These are phyloP conservation scores for Alnus rubra DNA, from an alignment of 306 rosid species.

Conservation along the genomic window DNA sequence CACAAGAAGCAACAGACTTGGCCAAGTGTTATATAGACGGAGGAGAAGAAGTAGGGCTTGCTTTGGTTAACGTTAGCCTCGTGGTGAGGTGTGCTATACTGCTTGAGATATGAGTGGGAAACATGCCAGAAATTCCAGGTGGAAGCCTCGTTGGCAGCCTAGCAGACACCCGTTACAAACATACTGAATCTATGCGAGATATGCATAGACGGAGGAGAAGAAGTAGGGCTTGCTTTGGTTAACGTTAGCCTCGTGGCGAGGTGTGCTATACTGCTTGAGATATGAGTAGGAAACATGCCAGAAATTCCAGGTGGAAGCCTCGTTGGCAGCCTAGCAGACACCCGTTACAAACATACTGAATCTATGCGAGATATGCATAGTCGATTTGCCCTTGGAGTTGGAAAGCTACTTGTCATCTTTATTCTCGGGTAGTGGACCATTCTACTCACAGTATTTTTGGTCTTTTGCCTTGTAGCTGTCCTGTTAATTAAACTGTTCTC, in stretches of 20 bases:
- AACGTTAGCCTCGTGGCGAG: conserved; percentile 12
- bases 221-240: background rate
- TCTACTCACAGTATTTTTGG: no score
- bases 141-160: conserved; percentile 6
- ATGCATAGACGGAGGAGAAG: background rate
- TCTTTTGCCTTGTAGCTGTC: no score
- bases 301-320: conserved; percentile 8
- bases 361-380: background rate
- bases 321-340: background rate
- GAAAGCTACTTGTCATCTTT: background rate
- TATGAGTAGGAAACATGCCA: conserved; percentile 3
- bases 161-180: background rate
- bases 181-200: no score
- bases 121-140: conserved; percentile 7
- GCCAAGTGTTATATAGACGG: background rate
- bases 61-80: background rate
- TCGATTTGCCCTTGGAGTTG: background rate
- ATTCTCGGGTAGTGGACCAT: no score
- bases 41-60: background rate
- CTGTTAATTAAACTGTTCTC: no score
- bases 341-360: background rate
- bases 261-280: conserved; percentile 5
- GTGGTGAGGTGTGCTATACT: conserved; percentile 18
- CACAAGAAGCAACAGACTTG: background rate
- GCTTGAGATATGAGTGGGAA: background rate